phyloP scores from a whole-genome alignment of 495 filamentous ascomycete species.

The Podospora pseudocomata region DNA sequence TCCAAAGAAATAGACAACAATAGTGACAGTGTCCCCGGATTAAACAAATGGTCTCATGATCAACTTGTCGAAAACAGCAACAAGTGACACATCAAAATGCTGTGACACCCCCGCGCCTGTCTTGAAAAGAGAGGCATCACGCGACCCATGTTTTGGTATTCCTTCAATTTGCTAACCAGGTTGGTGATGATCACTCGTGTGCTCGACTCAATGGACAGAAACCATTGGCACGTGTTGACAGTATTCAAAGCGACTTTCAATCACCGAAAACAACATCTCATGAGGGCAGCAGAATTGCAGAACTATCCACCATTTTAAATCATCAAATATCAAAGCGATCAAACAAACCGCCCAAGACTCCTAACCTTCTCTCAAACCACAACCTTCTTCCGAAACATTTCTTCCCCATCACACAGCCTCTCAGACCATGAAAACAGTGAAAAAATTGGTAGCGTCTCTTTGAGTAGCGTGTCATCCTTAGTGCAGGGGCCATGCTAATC shows the following conservation, averaged over 20 bases:
- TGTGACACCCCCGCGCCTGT: neutral
- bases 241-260: too few relatives aligned
- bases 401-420: neutral
- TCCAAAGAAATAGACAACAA: neutral
- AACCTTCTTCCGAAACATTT: neutral
- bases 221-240: too few relatives aligned
- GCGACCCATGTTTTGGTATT: neutral
- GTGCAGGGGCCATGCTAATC: slow-evolving; percentile 99
- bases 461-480: slow-evolving; percentile 99
- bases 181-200: neutral
- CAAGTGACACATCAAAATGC: neutral
- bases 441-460: slow-evolving; percentile 91
- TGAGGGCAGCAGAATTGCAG: too few relatives aligned
- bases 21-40: too few relatives aligned
- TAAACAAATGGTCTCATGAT: neutral
- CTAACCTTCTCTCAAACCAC: neutral
- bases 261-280: too few relatives aligned
- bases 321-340: too few relatives aligned
- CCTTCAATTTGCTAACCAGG: neutral
- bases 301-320: too few relatives aligned
- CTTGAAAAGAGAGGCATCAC: neutral
- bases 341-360: too few relatives aligned
- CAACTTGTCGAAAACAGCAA: neutral
- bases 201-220: too few relatives aligned
- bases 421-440: neutral